Evolutionary conservation across 2,329 filamentous ascomycete genomes (phyloP).

Genomic region (Dothidotthia symphoricarpi): DNA sequence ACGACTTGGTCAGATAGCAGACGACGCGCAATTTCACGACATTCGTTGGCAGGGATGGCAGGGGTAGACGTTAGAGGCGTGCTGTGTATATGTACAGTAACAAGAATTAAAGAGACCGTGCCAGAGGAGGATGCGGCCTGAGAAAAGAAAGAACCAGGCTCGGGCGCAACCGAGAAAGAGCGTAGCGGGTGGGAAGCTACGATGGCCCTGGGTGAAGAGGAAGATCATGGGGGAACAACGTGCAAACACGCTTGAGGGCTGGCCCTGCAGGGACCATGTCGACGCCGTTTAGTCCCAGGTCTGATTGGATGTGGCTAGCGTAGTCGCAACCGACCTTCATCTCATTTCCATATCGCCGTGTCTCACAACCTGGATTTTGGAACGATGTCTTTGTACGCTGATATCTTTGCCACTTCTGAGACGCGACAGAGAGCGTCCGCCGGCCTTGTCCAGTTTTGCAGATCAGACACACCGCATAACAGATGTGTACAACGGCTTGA

Average conservation of each 20-base stretch:
- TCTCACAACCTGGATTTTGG: conserved; percentile 15
- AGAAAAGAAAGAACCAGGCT: conserved; percentile 27
- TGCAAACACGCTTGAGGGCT: conserved; percentile 10
- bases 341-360: conserved; percentile 30
- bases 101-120: conserved; percentile 18
- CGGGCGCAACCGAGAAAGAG: conserved; percentile 36
- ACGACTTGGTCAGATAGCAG: conserved; percentile 19
- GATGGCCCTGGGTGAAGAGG: conserved; percentile 30
- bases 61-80: background rate
- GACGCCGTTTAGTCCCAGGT: conserved; percentile 1
- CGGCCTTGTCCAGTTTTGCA: conserved; percentile 1
- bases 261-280: conserved; percentile 19
- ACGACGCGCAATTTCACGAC: conserved; percentile 34
- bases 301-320: conserved; percentile 27
- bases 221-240: conserved; percentile 28
- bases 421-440: conserved; percentile 5
- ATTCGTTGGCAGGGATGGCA: conserved; percentile 3
- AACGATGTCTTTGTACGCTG: conserved; percentile 5
- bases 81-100: conserved; percentile 12
- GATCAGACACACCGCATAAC: conserved; percentile 1
- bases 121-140: conserved; percentile 19
- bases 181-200: conserved; percentile 40
- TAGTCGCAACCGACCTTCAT: conserved; percentile 29
- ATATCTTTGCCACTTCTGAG: conserved; percentile 9
- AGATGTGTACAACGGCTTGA: conserved; percentile 6